These are phyloP conservation scores for Boletus tylopilopsis DNA, from an alignment of 768 basidiomycete species.

Conservation along the genomic window DNA sequence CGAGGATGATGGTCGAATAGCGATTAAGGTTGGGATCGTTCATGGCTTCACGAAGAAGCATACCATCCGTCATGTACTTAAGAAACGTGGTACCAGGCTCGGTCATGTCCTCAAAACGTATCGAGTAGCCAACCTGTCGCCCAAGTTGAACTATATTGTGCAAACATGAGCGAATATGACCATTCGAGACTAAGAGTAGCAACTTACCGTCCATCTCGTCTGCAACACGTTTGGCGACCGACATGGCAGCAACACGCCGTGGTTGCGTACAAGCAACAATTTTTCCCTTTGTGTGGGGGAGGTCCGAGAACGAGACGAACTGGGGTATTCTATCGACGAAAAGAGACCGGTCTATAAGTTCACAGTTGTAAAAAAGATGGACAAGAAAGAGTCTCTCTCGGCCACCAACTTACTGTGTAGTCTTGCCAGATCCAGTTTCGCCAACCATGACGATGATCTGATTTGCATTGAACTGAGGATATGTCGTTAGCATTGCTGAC, in stretches of 20 bases:
- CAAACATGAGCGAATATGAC: conserved; percentile 2
- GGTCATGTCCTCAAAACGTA: conserved; percentile 87
- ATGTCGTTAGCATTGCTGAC: neutral
- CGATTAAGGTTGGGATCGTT: conserved; percentile 85
- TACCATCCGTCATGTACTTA: conserved; percentile 99
- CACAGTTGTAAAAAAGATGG: conserved; percentile 15
- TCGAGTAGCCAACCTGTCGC: conserved; percentile 94
- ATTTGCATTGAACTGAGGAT: conserved; percentile 33
- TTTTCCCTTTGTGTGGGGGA: conserved; percentile 87
- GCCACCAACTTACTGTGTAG: conserved; percentile 71
- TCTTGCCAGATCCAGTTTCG: conserved; percentile 95
- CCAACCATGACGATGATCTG: conserved; percentile 91
- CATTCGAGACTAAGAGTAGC: neutral
- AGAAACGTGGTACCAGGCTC: conserved; percentile 91
- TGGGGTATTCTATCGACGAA: conserved; percentile 78
- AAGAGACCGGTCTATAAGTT: conserved; percentile 29
- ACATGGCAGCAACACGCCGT: conserved; percentile 95
- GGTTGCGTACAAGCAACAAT: conserved; percentile 97
- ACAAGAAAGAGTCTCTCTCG: conserved; percentile 18
- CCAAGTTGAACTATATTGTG: conserved; percentile 73
- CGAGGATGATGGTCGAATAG: conserved; percentile 97
- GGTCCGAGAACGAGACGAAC: conserved; percentile 90
- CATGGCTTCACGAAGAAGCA: conserved; percentile 98
- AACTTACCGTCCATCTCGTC: conserved; percentile 96
- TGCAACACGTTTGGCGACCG: conserved; percentile 96